A percentile compares a stretch with the other conserved stretches of the same genome.
These are phyloP conservation scores for Zymoseptoria passerinii DNA, from an alignment of 2,329 filamentous ascomycete species.

Conservation along the genomic window DNA sequence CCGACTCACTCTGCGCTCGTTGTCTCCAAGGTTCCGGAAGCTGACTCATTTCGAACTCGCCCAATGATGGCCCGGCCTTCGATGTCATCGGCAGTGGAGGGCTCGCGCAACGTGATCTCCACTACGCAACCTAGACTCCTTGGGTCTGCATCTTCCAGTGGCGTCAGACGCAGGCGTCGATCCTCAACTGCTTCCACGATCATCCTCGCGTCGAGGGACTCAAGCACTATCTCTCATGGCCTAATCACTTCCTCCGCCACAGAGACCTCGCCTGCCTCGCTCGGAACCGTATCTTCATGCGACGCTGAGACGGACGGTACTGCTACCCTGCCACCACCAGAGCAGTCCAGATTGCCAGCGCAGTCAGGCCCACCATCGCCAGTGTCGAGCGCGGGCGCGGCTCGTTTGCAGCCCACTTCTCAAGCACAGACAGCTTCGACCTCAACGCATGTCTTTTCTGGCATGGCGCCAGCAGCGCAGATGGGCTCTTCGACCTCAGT, in stretches of 20 bases:
- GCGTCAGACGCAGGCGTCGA: too few relatives aligned
- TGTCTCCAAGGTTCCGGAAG: too few relatives aligned
- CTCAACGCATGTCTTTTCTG: neutral
- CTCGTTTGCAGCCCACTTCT: neutral
- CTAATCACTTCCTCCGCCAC: too few relatives aligned
- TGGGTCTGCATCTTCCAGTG: too few relatives aligned
- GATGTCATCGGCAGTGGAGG: neutral
- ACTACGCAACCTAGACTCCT: too few relatives aligned
- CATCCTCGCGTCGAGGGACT: neutral
- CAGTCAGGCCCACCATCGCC: neutral
- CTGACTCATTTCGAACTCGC: too few relatives aligned
- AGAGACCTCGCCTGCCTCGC: too few relatives aligned
- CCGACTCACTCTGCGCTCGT: too few relatives aligned
- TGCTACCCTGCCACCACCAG: neutral
- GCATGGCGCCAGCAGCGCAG: neutral
- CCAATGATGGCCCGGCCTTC: neutral
- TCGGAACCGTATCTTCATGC: neutral
- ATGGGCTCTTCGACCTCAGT: neutral
- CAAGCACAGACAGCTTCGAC: neutral
- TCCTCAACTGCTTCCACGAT: neutral
- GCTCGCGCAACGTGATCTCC: neutral
- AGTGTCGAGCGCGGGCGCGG: neutral
- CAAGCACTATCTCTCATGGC: neutral
- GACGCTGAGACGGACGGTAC: neutral
- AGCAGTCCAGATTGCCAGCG: neutral